These are phyloP conservation scores for Globisporangium viniferum DNA, from an alignment of 352 stramenopile genomes.

Conservation along the genomic window DNA sequence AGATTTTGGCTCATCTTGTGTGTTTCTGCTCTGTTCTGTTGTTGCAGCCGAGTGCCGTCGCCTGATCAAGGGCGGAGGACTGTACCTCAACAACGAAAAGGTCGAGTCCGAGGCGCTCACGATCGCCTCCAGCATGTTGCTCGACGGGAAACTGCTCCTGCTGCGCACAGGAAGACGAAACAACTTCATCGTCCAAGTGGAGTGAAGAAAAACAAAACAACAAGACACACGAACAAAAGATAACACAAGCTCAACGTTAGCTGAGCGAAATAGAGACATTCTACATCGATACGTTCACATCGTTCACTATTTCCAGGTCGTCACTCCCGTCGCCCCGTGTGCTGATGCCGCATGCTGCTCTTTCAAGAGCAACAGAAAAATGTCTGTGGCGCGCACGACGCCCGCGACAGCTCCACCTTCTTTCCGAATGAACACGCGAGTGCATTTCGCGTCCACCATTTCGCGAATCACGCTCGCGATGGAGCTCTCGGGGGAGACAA, in stretches of 20 bases:
- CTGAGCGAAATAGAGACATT: conserved; percentile 2
- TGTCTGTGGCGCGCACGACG: conserved; percentile 44
- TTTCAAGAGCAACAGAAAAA: conserved; percentile 49
- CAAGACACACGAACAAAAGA: neutral
- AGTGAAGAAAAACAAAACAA: conserved; percentile 19
- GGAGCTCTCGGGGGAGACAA: conserved; percentile 32
- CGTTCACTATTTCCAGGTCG: neutral
- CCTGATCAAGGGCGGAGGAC: conserved; percentile 94
- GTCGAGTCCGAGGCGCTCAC: conserved; percentile 48
- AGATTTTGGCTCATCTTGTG: neutral
- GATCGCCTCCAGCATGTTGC: conserved; percentile 38
- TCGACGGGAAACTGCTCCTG: conserved; percentile 67
- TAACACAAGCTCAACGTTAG: neutral
- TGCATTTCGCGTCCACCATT: conserved; percentile 37
- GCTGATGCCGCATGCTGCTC: conserved; percentile 34
- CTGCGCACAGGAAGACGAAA: conserved; percentile 74
- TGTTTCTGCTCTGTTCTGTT: neutral
- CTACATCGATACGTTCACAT: neutral
- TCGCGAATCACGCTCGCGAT: conserved; percentile 38
- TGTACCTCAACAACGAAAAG: conserved; percentile 92
- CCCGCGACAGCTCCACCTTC: conserved; percentile 20
- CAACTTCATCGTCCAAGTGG: conserved; percentile 74
- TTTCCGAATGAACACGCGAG: conserved; percentile 34
- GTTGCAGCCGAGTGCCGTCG: conserved; percentile 89
- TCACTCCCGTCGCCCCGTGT: neutral